These are phyloP conservation scores for Dichotomopilus funicola DNA, from an alignment of 2,329 filamentous ascomycete genomes.

Conservation along the genomic window DNA sequence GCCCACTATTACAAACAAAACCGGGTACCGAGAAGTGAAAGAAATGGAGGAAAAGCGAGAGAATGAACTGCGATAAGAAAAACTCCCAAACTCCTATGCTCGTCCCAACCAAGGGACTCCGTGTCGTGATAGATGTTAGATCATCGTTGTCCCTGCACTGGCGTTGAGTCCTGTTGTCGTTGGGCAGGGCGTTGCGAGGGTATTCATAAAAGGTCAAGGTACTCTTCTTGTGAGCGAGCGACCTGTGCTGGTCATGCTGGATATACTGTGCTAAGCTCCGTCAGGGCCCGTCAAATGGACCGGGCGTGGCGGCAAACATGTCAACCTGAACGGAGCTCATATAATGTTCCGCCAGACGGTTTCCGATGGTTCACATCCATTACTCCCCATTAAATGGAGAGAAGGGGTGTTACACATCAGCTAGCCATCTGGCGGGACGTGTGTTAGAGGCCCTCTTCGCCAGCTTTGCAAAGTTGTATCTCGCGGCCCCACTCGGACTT, in stretches of 20 bases:
- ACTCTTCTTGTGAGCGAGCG: no score
- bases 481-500: conserved; percentile 98
- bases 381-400: no score
- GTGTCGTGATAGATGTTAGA: conserved; percentile 14
- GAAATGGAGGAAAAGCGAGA: conserved; percentile 11
- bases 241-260: no score
- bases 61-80: conserved; percentile 2
- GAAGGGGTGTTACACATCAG: conserved; percentile 6
- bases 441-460: conserved; percentile 80
- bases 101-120: conserved; percentile 18
- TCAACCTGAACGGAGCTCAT: background rate
- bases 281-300: no score
- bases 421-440: conserved; percentile 24
- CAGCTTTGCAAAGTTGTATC: conserved; percentile 94
- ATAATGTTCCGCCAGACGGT: conserved; percentile 20
- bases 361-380: conserved; percentile 5
- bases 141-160: conserved; percentile 10
- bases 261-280: no score
- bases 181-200: conserved; percentile 5
- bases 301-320: background rate
- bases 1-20: background rate
- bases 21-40: no score
- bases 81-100: conserved; percentile 22
- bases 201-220: background rate
- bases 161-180: background rate